These are phyloP conservation scores for Xylaria multiplex DNA, from an alignment of 2,329 filamentous ascomycete genomes.

Conservation along the genomic window DNA sequence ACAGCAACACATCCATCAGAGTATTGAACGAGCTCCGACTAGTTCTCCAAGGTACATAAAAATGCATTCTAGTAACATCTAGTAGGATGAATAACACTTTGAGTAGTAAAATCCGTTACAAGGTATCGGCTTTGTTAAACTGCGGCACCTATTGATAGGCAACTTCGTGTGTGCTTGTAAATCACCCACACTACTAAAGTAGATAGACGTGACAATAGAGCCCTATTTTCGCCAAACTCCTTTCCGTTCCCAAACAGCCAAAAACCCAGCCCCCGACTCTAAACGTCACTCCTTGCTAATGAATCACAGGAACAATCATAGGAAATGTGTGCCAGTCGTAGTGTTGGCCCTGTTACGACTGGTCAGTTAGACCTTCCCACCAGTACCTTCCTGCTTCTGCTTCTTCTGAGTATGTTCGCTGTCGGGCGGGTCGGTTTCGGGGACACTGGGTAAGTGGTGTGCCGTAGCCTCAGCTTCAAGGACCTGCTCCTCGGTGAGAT, in stretches of 20 bases:
- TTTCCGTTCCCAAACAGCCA: not conserved
- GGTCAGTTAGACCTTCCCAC: slow-evolving; percentile 6
- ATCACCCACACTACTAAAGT: not conserved
- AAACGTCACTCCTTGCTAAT: not conserved
- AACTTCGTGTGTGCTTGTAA: not conserved
- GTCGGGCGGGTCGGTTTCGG: slow-evolving; percentile 49
- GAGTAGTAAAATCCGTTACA: too few relatives aligned
- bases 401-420: slow-evolving; percentile 49
- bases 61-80: not conserved
- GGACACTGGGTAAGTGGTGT: slow-evolving; percentile 51
- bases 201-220: not conserved
- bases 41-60: not conserved
- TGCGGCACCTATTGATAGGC: not conserved
- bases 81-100: not conserved
- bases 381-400: slow-evolving; percentile 44
- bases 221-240: slow-evolving; percentile 8
- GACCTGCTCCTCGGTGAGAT: slow-evolving; percentile 37
- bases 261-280: not conserved
- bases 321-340: not conserved
- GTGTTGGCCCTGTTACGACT: not conserved
- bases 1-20: too few relatives aligned
- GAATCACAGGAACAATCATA: not conserved
- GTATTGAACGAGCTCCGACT: not conserved
- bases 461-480: slow-evolving; percentile 44
- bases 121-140: not conserved